Evolutionary conservation across 2,329 filamentous ascomycete genomes (phyloP), one percentile per base, ranked within the genome.

Genomic region (Aschersonia sp.): DNA sequence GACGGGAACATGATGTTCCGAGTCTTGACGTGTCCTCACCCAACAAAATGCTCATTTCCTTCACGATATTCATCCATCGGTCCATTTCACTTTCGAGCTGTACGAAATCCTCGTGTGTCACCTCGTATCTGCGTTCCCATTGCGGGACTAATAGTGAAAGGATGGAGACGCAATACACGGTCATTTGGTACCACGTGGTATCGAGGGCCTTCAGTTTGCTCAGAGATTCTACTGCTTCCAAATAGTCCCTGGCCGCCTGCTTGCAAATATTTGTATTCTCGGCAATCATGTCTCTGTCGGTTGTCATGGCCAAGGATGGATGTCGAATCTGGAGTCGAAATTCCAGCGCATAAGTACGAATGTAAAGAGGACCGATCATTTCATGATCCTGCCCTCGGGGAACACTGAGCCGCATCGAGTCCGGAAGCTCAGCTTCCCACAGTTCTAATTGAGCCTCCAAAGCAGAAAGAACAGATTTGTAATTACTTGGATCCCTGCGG

Each of bases 181-280:
- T 81, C 45, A 79, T 72, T 44, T 83, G 81, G 55, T 85, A 84
- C 83, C 85, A 89, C 1, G 84, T 87, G 1, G 83, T 85, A 57
- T 90, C 85, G 4, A 89, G 65, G 43, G 78, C 79, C 57, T 83
- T 85, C 49, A 80, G 68, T 54, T 71, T 72, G 49, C 77, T 74
- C 44, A 89, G 63, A 47, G 77, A 68, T 29, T 71, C 68, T 5
- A 81, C 76, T 30, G 74, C 71, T 29, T 70, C 67, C 3, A 89
- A 67, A 63, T 87, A 77, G 51, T 80, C 74, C 44, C 75, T 71
- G 5, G 82, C 75, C 8, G 78, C 77, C 45, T 80, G 74, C 35
- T 86, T 75, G 58, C 83, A 87, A 42, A 83, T 75, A 42, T 71
- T 72, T 47, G 79, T 75, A 53, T 83, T 78, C 42, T 82, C 76